Evolutionary conservation across 129 eudicot species (phyloP).

Genomic region (Pittosporum tobira): DNA sequence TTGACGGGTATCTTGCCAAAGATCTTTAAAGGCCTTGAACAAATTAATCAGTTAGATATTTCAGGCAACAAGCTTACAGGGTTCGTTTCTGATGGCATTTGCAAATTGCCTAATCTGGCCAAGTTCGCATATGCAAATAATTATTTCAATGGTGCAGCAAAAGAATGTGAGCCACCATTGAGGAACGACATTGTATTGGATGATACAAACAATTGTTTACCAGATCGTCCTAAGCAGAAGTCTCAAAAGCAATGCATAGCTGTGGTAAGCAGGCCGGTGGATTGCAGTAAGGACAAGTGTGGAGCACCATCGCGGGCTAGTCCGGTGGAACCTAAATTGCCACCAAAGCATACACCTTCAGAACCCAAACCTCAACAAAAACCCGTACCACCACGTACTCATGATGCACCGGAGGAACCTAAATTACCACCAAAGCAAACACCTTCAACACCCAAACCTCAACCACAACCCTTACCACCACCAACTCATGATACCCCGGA

Average conservation of each 20-base stretch:
- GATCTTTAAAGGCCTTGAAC: constrained; percentile 23
- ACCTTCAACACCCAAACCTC: neutral
- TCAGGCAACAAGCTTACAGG: constrained; percentile 51
- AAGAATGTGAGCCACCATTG: constrained; percentile 23
- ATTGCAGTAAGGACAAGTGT: constrained; percentile 32
- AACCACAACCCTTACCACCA: neutral
- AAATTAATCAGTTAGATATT: constrained; percentile 37
- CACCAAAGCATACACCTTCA: constrained; percentile 4
- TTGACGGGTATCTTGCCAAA: constrained; percentile 41
- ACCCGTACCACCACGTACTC: neutral
- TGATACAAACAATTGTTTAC: constrained; percentile 48
- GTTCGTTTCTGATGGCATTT: constrained; percentile 26
- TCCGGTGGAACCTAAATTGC: neutral
- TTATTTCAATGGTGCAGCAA: constrained; percentile 33
- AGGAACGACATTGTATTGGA: constrained; percentile 23
- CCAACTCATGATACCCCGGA: neutral
- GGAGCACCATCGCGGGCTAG: neutral
- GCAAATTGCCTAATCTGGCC: constrained; percentile 36
- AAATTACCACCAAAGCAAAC: neutral
- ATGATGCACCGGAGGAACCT: too few relatives aligned
- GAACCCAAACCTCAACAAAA: constrained; percentile 3
- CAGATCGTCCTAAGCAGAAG: constrained; percentile 38
- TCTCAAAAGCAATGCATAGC: constrained; percentile 24
- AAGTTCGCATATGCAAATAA: constrained; percentile 41
- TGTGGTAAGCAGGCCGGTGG: constrained; percentile 32